Evolutionary conservation across 1,284 basidiomycete species (phyloP), one percentile per base, ranked within the genome.

Genomic region (Dichomitus squalens): DNA sequence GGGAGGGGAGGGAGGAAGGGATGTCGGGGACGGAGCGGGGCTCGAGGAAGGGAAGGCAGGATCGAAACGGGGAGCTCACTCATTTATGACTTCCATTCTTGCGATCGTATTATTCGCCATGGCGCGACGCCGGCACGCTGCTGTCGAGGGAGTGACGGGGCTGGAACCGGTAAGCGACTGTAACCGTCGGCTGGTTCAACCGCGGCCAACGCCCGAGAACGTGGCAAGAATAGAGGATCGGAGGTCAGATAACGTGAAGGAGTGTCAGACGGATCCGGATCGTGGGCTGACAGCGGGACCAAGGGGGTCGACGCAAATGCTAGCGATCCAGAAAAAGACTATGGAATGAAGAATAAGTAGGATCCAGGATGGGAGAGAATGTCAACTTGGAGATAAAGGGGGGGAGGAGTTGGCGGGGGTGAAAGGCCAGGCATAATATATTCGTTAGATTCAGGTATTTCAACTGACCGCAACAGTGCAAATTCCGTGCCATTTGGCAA

Each of bases 161-260:
- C 25, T 16, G 31, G 44, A 36, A 47, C 20, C 29, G 27, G 29
- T 34, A n/a, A 47, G 18, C 44, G 44, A 47, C 43, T 44, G 25
- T 21, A 27, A 27, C 27, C 44, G 27, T 33, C 44, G 44, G 29
- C 44, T 33, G 27, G 21, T 16, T 16, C 25, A 29, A 44, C 41
- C 16, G 41, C 25, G 20, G 12, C 16, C n/a, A n/a, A n/a, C n/a
- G n/a, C n/a, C n/a, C n/a, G n/a, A 14, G n/a, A 47, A 20, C 44
- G 44, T 47, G 31, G 44, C 29, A 47, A 34, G 31, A 47, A 46
- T 46, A 46, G 43, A n/a, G 43, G n/a, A 31, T n/a, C n/a, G n/a
- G n/a, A n/a, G n/a, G n/a, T n/a, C n/a, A n/a, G n/a, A n/a, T n/a
- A 31, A 46, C 29, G 29, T 20, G 16, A 44, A 47, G 18, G 18